These are phyloP conservation scores for Phytophthora idaei DNA, from an alignment of 352 stramenopile genomes.

Conservation along the genomic window DNA sequence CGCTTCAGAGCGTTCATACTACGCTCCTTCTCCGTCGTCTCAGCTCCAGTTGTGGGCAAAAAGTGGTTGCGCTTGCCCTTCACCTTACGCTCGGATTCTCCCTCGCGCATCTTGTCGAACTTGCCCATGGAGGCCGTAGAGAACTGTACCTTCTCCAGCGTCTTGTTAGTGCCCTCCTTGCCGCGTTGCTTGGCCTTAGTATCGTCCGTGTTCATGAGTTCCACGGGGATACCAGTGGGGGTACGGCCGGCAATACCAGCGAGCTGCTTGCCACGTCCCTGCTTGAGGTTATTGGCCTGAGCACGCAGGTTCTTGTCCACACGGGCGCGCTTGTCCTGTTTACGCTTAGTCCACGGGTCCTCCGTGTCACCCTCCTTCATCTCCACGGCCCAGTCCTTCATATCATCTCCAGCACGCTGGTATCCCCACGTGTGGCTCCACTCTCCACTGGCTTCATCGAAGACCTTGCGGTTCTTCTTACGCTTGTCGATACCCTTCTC, in stretches of 20 bases:
- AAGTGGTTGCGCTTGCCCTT: slow-evolving; percentile 88
- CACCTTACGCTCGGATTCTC: slow-evolving; percentile 90
- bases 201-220: slow-evolving; percentile 83
- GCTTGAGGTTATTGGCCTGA: slow-evolving; percentile 79
- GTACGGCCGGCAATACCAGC: slow-evolving; percentile 45
- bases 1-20: slow-evolving; percentile 81
- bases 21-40: slow-evolving; percentile 81
- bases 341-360: slow-evolving; percentile 94
- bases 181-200: slow-evolving; percentile 84
- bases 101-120: slow-evolving; percentile 94
- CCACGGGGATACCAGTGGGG: slow-evolving; percentile 89
- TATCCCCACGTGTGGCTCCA: slow-evolving; percentile 95
- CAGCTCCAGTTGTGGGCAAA: slow-evolving; percentile 68
- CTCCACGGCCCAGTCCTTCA: slow-evolving; percentile 95
- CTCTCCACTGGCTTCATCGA: slow-evolving; percentile 94
- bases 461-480: slow-evolving; percentile 97
- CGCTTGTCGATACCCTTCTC: slow-evolving; percentile 97
- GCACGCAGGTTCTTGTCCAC: slow-evolving; percentile 94
- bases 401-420: slow-evolving; percentile 83
- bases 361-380: slow-evolving; percentile 92
- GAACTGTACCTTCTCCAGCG: slow-evolving; percentile 91
- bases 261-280: slow-evolving; percentile 67
- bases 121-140: slow-evolving; percentile 94
- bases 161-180: slow-evolving; percentile 89
- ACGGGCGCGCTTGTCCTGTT: slow-evolving; percentile 91